Evolutionary conservation across 164 flowering plant genomes (phyloP), one percentile per base, ranked within the genome.

Genomic region (Nymphaea thermarum): DNA sequence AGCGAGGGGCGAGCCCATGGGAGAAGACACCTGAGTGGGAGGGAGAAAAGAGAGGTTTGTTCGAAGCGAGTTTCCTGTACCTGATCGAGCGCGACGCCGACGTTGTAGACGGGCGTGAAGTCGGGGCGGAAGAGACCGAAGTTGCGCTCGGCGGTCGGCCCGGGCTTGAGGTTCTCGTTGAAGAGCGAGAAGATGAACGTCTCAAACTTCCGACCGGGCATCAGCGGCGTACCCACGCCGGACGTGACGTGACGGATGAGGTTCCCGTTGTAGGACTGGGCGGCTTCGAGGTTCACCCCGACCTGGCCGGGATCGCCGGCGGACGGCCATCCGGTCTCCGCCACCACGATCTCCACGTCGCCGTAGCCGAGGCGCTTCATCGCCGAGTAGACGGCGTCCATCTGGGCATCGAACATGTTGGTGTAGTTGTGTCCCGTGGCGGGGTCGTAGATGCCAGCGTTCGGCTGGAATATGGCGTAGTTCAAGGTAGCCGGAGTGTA

Each of bases 251-350:
- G 86, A 68, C 69, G 77, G 43, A 85, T 69, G 17, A 86, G 80
- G 43, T 82, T 80, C 65, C 78, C 76, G 44, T 86, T 88, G 44
- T 65, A 88, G 7, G 85, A 73, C 18, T 69, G 6, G 7, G 93
- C 93, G 53, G 78, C 77, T 66, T 74, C 82, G 71, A 81, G 3
- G 68, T 72, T 80, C n/a, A 80, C 82, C 0, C 60, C 81, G 18
- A 77, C 77, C 67, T 86, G 85, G 61, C 67, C 68, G 53, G 86
- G 70, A 67, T 86, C 94, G 5, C 87, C 95, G 42, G 71, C 68
- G 3, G 96, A 88, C 5, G 99, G 89, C 99, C 99, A 94, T 8
- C 99, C 98, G 3, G 98, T 91, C 73, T 94, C 99, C 3, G 79
- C 99, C 45, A 84, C 84, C 47, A 80, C 86, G 60, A 94, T 80